Conservation (phyloP, 2,329 filamentous ascomycete genomes). For the Alternaria gansuensis region DNA sequence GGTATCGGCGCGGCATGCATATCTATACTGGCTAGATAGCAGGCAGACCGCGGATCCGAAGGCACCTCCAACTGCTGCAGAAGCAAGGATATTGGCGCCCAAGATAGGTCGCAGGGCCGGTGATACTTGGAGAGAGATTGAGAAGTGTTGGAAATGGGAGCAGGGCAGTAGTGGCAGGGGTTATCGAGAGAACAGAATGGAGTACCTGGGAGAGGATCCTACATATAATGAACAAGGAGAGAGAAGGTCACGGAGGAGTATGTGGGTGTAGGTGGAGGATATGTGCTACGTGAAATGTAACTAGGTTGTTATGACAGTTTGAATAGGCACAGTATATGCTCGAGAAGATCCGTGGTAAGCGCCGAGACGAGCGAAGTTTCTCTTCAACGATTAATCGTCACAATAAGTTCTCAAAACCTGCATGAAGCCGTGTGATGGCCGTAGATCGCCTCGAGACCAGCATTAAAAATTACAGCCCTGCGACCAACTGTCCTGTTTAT, state of each 20-base stretch:
- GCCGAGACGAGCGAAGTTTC: too few relatives aligned
- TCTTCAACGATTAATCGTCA: too few relatives aligned
- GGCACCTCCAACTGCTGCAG: slow-evolving; percentile 13
- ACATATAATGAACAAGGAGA: neutral
- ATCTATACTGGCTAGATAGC: slow-evolving; percentile 29
- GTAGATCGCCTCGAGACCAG: too few relatives aligned
- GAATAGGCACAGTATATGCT: accelerated
- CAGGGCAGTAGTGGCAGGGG: slow-evolving; percentile 12
- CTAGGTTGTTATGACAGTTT: neutral
- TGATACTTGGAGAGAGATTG: slow-evolving; percentile 29
- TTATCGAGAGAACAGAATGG: slow-evolving; percentile 19
- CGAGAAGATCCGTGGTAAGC: neutral
- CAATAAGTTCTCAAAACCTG: too few relatives aligned
- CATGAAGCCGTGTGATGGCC: too few relatives aligned
- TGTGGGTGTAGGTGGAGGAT: slow-evolving; percentile 12
- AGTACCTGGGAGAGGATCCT: slow-evolving; percentile 24
- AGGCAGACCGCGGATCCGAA: slow-evolving; percentile 19
- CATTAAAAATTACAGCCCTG: too few relatives aligned
- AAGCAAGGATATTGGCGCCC: slow-evolving; percentile 20
- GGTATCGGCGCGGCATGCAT: slow-evolving; percentile 26
- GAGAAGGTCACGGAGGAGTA: slow-evolving; percentile 5
- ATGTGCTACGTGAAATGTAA: neutral
- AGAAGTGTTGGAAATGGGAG: slow-evolving; percentile 25
- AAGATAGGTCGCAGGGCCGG: slow-evolving; percentile 14
- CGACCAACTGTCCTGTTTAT: too few relatives aligned